Evolutionary conservation across 108 stramenopile genomes (phyloP), one percentile per base, ranked within the genome.

Genomic region (Aurantiochytrium sp.): DNA sequence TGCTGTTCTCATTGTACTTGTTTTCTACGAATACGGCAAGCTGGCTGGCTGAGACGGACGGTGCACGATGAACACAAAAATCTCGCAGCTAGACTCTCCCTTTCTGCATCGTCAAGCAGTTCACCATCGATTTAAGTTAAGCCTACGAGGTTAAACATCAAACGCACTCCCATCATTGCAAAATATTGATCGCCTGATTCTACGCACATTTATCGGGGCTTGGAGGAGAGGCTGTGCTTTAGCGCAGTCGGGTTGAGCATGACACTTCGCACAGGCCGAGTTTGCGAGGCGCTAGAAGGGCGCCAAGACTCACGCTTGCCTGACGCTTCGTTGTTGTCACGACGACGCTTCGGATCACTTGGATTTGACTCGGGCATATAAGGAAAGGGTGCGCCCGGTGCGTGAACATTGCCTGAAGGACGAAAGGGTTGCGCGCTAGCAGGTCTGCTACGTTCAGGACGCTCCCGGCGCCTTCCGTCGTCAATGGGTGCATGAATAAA

Each of bases 401-500:
- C 64, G 42, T 69, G 25, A 23, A 28, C 14, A 14, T 8, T 18
- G 18, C 76, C 76, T 6, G 76, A 0, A 16, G 76, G 76, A 53
- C 45, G 49, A 23, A 83, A 83, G n/a, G 45, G 49, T 6, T 83
- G 76, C 2, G 45, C 51, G 23, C 76, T 83, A 12, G 49, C 51
- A 16, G 76, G 76, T 12, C 51, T 35, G 35, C 35, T 12, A 10
- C 51, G 19, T 23, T 19, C 51, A 0, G 25, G 8, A 57, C 55
- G 14, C 10, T 14, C 21, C 10, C 35, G 64, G 10, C 64, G 64
- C 25, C 14, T 0, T 43, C 76, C 76, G n/a, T 53, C 76, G 49
- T 83, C 76, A 35, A 83, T 83, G 28, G 76, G 76, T 12, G n/a
- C 51, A 23, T 83, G 76, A 53, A 83, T 83, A 45, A 83, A 83